Percentiles rank a stretch among this genome's conserved stretches.
Conservation (phyloP, 139 green algal species). For the Chlamydomonas urium region DNA sequence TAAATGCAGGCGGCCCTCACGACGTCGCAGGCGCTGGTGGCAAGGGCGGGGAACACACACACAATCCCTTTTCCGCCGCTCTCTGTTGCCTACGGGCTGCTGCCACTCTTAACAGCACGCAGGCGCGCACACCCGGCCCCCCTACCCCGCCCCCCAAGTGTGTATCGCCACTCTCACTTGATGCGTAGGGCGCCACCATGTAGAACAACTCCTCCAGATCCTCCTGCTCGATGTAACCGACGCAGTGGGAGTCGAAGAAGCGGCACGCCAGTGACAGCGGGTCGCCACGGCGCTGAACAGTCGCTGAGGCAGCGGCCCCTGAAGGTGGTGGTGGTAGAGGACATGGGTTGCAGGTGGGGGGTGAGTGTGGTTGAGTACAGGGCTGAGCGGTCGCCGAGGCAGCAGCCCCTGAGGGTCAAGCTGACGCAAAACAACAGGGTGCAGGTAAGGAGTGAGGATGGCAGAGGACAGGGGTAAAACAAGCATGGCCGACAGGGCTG, state of each 20-base stretch:
- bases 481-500: too few species aligned
- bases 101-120: neutral
- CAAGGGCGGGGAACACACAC: neutral
- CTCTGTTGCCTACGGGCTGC: neutral
- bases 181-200: constrained; percentile 40
- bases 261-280: constrained; percentile 43
- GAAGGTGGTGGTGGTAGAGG: too few species aligned
- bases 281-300: neutral
- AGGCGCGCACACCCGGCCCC: neutral
- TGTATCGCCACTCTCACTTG: constrained; percentile 37
- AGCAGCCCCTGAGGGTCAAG: too few species aligned
- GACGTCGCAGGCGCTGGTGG: neutral
- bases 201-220: constrained; percentile 63
- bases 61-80: neutral
- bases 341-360: too few species aligned
- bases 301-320: neutral
- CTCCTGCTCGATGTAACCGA: constrained; percentile 45
- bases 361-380: constrained; percentile 22
- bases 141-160: neutral
- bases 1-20: neutral
- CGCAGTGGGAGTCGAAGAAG: constrained; percentile 49
- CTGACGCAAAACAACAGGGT: too few species aligned
- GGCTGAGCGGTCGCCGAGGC: neutral
- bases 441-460: too few species aligned
- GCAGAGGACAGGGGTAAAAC: neutral